phyloP scores from a whole-genome alignment of 331 rosid species.

The Rhamnella rubrinervis region DNA sequence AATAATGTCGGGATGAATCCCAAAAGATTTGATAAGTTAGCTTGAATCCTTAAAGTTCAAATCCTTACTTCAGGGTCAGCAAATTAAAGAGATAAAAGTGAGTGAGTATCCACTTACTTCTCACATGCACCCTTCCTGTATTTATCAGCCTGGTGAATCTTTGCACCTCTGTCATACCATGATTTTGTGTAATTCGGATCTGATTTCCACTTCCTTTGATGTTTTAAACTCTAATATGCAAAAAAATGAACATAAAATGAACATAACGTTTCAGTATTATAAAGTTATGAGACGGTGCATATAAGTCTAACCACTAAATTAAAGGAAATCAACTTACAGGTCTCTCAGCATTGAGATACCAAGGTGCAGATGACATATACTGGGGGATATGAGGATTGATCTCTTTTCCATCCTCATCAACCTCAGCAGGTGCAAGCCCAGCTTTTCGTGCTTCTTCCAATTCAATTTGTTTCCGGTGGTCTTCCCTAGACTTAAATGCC shows the following conservation, averaged over 20 bases:
- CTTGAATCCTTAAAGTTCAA: neutral
- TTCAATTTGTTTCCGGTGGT: constrained; percentile 2
- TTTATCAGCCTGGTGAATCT: constrained; percentile 8
- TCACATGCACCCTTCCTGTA: constrained; percentile 10
- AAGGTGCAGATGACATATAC: constrained; percentile 51
- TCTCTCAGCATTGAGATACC: constrained; percentile 49
- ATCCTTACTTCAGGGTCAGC: neutral
- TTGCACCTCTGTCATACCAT: constrained; percentile 12
- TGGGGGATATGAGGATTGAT: constrained; percentile 48
- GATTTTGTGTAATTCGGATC: constrained; percentile 7
- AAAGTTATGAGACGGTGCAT: neutral
- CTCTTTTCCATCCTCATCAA: constrained; percentile 52
- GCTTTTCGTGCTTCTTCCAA: constrained; percentile 9
- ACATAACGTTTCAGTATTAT: neutral
- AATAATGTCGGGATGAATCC: neutral
- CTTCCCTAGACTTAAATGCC: constrained; percentile 7
- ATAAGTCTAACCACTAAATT: neutral
- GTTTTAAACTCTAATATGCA: constrained; percentile 6
- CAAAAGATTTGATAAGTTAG: neutral
- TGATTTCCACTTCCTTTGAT: constrained; percentile 8
- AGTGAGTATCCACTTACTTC: neutral
- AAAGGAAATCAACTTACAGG: constrained; percentile 25
- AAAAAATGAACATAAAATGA: neutral
- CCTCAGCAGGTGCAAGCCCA: constrained; percentile 10
- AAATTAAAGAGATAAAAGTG: neutral